Evolutionary conservation across 768 basidiomycete genomes (phyloP).

Genomic region (Leccinum variicolor): DNA sequence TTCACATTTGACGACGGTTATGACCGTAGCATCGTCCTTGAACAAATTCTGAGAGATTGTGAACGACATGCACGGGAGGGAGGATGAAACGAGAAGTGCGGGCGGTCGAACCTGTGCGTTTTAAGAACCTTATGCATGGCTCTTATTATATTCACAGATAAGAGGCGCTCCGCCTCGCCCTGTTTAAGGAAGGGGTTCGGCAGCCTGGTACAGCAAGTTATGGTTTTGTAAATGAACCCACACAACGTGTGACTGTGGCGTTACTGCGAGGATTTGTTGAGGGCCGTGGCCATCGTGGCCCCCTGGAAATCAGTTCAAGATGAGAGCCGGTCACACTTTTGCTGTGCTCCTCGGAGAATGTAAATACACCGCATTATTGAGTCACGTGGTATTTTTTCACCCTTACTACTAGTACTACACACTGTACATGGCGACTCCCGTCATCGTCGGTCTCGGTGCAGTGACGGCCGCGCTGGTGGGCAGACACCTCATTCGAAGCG

Average conservation of each 20-base stretch:
- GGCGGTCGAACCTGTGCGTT: neutral
- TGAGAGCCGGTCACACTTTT: constrained; percentile 45
- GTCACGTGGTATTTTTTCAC: neutral
- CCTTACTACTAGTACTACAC: no score
- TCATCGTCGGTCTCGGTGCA: constrained; percentile 70
- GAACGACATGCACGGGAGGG: constrained; percentile 5
- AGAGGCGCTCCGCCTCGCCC: neutral
- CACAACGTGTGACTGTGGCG: constrained; percentile 41
- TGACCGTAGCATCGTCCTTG: constrained; percentile 11
- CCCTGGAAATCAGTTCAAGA: no score
- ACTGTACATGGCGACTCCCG: constrained; percentile 66
- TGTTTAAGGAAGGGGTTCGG: neutral
- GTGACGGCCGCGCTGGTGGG: constrained; percentile 70
- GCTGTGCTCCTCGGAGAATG: constrained; percentile 39
- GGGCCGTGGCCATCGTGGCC: no score
- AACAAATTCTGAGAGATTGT: neutral
- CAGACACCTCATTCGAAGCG: constrained; percentile 64
- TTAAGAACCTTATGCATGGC: neutral
- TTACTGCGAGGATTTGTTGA: constrained; percentile 54
- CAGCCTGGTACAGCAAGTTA: neutral
- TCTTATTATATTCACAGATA: neutral
- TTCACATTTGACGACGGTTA: constrained; percentile 29
- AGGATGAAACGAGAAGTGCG: neutral
- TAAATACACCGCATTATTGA: neutral
- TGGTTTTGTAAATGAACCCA: neutral